Evolutionary conservation across 768 basidiomycete genomes (phyloP).

Genomic region (Suillus occidentalis): DNA sequence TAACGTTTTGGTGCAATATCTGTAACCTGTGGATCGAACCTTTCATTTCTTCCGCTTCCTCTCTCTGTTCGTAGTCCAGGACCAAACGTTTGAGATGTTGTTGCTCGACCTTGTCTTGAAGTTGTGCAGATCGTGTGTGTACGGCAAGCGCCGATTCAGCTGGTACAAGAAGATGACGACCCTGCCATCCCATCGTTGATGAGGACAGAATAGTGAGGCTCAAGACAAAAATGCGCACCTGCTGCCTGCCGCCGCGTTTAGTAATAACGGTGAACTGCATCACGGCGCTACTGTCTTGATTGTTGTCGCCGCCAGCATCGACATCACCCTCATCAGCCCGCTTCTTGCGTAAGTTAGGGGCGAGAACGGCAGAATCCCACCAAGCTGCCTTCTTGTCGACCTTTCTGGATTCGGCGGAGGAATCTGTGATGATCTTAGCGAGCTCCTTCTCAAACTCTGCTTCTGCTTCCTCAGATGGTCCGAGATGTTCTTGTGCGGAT

Average conservation of each 20-base stretch:
- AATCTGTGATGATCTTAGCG: slow-evolving; percentile 91
- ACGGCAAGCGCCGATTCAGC: slow-evolving; percentile 84
- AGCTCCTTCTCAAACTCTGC: slow-evolving; percentile 95
- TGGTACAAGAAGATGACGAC: slow-evolving; percentile 87
- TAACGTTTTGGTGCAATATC: background rate
- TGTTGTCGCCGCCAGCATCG: slow-evolving; percentile 41
- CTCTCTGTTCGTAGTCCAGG: slow-evolving; percentile 85
- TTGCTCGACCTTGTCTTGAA: slow-evolving; percentile 94
- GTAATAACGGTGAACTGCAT: slow-evolving; percentile 95
- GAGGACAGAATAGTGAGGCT: slow-evolving; percentile 12
- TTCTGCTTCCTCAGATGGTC: slow-evolving; percentile 86
- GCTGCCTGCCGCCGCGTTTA: slow-evolving; percentile 91
- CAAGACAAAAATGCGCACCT: slow-evolving; percentile 47
- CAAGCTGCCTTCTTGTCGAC: slow-evolving; percentile 88
- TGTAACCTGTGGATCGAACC: slow-evolving; percentile 39
- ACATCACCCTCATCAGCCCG: slow-evolving; percentile 59
- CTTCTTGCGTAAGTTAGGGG: slow-evolving; percentile 65
- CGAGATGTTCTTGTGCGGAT: slow-evolving; percentile 69
- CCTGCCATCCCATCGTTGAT: slow-evolving; percentile 41
- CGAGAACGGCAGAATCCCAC: slow-evolving; percentile 86
- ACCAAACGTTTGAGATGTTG: slow-evolving; percentile 97
- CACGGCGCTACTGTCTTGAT: slow-evolving; percentile 33
- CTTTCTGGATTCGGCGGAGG: slow-evolving; percentile 77
- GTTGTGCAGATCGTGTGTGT: slow-evolving; percentile 87
- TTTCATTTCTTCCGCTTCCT: slow-evolving; percentile 82